Evolutionary conservation across 2,329 filamentous ascomycete species (phyloP).

Genomic region (Fusarium phyllophilum): DNA sequence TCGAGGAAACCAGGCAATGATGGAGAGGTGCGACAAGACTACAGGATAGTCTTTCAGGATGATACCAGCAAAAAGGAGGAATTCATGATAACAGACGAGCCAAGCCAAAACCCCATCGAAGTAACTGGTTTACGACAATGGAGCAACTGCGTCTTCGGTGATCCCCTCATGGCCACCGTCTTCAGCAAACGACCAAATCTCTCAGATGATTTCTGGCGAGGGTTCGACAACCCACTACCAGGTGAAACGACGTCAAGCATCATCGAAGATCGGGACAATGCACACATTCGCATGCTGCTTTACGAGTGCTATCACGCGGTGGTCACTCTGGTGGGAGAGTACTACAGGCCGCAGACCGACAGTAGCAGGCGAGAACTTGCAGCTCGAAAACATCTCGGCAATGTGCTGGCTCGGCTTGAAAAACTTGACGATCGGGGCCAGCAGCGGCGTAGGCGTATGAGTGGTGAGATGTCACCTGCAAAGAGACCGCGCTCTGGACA

Average conservation of each 20-base stretch:
- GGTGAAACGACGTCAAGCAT: slow-evolving; percentile 38
- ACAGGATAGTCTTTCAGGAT: slow-evolving; percentile 4
- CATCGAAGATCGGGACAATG: slow-evolving; percentile 57
- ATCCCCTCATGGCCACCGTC: slow-evolving; percentile 63
- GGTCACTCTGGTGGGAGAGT: slow-evolving; percentile 62
- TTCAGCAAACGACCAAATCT: slow-evolving; percentile 58
- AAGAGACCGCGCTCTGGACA: slow-evolving; percentile 55
- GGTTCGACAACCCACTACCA: slow-evolving; percentile 51
- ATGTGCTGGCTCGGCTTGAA: slow-evolving; percentile 58
- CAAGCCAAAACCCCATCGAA: slow-evolving; percentile 38
- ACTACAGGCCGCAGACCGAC: slow-evolving; percentile 61
- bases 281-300: slow-evolving; percentile 60
- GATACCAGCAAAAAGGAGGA: slow-evolving; percentile 2
- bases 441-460: slow-evolving; percentile 49
- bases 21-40: neutral
- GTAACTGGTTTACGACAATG: slow-evolving; percentile 67
- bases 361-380: slow-evolving; percentile 63
- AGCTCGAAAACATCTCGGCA: slow-evolving; percentile 61
- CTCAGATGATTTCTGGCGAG: slow-evolving; percentile 57
- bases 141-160: slow-evolving; percentile 68
- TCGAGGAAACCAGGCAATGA: neutral
- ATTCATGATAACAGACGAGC: neutral
- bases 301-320: slow-evolving; percentile 69
- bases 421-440: slow-evolving; percentile 48
- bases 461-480: slow-evolving; percentile 55